Conservation (phyloP, 2,329 filamentous ascomycete species). For the Paraphaeosphaeria sporulosa region DNA sequence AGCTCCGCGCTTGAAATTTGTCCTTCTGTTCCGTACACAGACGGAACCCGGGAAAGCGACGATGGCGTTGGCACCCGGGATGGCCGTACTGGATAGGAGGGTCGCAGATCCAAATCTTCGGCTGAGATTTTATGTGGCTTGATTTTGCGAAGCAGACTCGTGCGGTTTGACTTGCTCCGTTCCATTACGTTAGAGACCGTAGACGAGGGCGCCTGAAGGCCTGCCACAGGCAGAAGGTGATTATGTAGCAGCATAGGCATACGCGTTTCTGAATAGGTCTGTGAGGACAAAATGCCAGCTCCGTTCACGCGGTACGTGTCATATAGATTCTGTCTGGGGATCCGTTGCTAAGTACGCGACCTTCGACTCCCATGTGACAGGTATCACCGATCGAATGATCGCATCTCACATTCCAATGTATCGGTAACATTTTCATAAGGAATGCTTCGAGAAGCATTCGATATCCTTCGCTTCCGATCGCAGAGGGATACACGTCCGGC, state of each 20-base stretch:
- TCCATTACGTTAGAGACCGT: not conserved
- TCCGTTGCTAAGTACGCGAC: not conserved
- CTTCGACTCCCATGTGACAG: not conserved
- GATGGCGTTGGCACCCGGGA: not conserved
- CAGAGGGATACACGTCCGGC: not conserved
- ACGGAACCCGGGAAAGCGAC: slow-evolving; percentile 5
- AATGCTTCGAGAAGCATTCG: slow-evolving; percentile 16
- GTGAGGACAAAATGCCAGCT: not conserved
- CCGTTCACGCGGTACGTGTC: not conserved
- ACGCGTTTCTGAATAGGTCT: not conserved
- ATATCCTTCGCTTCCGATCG: not conserved
- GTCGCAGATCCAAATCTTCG: not conserved
- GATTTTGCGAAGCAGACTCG: slow-evolving; percentile 13
- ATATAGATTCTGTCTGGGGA: not conserved
- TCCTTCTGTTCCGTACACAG: slow-evolving; percentile 8
- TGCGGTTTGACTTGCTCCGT: slow-evolving; percentile 12
- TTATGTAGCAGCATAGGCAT: not conserved
- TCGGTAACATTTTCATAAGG: not conserved
- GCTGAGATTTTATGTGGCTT: not conserved
- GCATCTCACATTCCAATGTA: slow-evolving; percentile 10
- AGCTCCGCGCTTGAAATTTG: slow-evolving; percentile 12
- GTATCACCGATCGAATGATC: not conserved
- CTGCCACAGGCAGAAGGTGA: not conserved
- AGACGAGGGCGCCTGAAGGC: not conserved
- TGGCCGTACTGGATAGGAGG: not conserved